Base-by-base conservation (phyloP, 768 basidiomycete species). In the Mycena haematopus region DNA sequence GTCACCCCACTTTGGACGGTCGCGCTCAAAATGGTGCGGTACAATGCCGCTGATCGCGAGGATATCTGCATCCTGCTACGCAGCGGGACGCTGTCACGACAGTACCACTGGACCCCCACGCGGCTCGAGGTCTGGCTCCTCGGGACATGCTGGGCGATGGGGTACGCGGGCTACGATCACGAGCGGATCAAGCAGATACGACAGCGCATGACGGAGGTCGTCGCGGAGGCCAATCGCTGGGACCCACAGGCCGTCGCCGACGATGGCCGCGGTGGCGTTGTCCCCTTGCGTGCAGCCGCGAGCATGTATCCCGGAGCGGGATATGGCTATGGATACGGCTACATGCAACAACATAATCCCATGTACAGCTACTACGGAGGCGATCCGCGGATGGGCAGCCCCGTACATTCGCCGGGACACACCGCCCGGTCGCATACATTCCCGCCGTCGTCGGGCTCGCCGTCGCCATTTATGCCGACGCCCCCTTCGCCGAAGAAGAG, bases 1-100 rank as follows among this genome's bases (percentile, higher is more conserved):
- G 88, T 91, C 2, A 84, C 86, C 27, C 89, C 89, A 60, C 84
- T 85, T 62, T 91, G 90, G 90, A 83, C 84, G 1, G 83, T 91
- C 44, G 86, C 89, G 3, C 82, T 91, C 67, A 91, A 91, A 71
- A 79, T 91, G 13, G 87, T 88, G 21, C 80, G 90, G 7, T 91
- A 88, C 71, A 75, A 80, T 40, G 83, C 84, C 55, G 80, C 82
- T 63, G 90, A 91, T 71, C 83, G 86, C 1, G 78, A 72, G 1
- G 89, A 91, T 72, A 88, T 90, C 60, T 86, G 85, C 50, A 77
- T 87, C n/a, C 78, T 90, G 45, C 79, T 91, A n/a, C 80, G 82
- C 57, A 84, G 87, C 60, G 88, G 88, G 1, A 82, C 81, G 1
- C 75, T 76, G 42, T 73, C 84, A 49, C 83, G 84, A 17, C 77